Evolutionary conservation across 441 rosid genomes (phyloP).

Genomic region (Gossypium davidsonii): DNA sequence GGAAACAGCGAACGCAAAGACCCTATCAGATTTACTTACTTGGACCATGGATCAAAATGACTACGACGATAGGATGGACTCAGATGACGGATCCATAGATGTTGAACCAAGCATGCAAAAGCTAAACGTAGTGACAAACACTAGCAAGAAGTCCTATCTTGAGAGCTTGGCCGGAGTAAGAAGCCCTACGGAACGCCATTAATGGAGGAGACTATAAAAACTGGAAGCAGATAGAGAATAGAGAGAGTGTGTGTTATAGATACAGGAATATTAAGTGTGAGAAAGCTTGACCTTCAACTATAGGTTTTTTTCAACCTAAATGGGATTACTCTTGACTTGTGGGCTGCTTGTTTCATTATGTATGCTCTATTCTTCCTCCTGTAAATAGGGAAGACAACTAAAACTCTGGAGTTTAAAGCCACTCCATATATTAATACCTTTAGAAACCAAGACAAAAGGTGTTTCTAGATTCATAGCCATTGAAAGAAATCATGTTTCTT

Average conservation of each 20-base stretch:
- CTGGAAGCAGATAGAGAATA: conserved; percentile 7
- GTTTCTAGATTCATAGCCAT: conserved; percentile 17
- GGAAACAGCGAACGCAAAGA: conserved; percentile 33
- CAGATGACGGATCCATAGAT: conserved; percentile 27
- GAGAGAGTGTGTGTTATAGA: conserved; percentile 1
- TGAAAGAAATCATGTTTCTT: conserved; percentile 6
- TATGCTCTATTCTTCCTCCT: conserved; percentile 19
- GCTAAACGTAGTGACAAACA: conserved; percentile 32
- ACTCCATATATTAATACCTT: conserved; percentile 16
- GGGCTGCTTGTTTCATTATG: conserved; percentile 10
- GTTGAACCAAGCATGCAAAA: conserved; percentile 27
- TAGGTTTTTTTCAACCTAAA: conserved; percentile 4
- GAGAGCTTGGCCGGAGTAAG: conserved; percentile 62
- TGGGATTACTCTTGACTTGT: conserved; percentile 6
- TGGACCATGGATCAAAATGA: conserved; percentile 57
- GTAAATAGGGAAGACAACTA: conserved; percentile 27
- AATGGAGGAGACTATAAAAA: conserved; percentile 8
- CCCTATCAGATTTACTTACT: conserved; percentile 80
- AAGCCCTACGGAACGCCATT: conserved; percentile 84
- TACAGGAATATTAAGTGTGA: not conserved
- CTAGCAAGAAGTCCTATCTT: conserved; percentile 57
- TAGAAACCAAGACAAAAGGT: conserved; percentile 7
- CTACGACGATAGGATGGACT: conserved; percentile 17
- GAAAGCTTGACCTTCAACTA: conserved; percentile 13
- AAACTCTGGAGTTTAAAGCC: conserved; percentile 15